phyloP scores from a whole-genome alignment of 164 flowering plant species.

The Euptelea pleiosperma region DNA sequence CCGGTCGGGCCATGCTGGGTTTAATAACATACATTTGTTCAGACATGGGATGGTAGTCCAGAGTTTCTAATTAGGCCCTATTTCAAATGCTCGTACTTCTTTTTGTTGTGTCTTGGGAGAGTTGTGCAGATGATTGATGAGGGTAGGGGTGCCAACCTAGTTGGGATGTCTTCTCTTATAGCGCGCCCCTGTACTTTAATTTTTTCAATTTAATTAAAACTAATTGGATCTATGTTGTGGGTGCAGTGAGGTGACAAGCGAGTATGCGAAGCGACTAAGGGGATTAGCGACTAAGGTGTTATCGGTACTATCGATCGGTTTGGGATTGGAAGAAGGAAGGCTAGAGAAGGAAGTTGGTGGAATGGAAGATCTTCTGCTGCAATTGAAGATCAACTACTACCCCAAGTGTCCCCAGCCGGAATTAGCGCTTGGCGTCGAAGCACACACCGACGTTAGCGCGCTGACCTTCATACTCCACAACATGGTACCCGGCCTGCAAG shows the following conservation, averaged over 20 bases:
- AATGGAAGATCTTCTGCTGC: conserved; percentile 63
- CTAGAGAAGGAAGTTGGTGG: conserved; percentile 86
- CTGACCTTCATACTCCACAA: conserved; percentile 92
- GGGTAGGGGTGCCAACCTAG: no score
- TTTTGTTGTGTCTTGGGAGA: no score
- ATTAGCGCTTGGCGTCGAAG: conserved; percentile 88
- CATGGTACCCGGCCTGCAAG: conserved; percentile 95
- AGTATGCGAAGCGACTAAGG: conserved; percentile 58
- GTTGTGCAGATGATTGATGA: no score
- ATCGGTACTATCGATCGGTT: conserved; percentile 50
- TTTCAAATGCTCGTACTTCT: no score
- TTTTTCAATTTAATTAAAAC: no score
- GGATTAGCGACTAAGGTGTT: conserved; percentile 58
- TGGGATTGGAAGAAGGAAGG: conserved; percentile 74
- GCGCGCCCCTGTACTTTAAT: no score
- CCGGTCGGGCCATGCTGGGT: no score
- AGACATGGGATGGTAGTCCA: no score
- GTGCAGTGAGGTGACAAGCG: conserved; percentile 60
- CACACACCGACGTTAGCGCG: conserved; percentile 86
- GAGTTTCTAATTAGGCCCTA: no score
- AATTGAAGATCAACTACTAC: conserved; percentile 92
- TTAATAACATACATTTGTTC: no score
- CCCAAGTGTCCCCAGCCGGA: conserved; percentile 97
- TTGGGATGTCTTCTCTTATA: no score
- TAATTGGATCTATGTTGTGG: no score